Evolutionary conservation across 106 monocot species (phyloP).

Genomic region (Apostasia shenzhenica): DNA sequence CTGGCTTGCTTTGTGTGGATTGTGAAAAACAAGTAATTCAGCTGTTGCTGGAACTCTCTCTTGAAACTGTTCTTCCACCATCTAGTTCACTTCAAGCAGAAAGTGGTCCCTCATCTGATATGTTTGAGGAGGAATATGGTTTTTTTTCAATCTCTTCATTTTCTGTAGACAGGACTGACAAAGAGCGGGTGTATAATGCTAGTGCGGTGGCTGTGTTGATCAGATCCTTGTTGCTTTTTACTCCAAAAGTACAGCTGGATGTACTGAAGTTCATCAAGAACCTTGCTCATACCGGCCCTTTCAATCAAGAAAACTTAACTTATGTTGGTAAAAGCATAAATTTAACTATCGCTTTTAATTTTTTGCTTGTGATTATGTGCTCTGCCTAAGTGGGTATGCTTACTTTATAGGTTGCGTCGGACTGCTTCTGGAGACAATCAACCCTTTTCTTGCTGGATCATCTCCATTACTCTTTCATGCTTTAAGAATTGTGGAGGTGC

Average conservation of each 20-base stretch:
- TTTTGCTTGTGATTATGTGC: neutral
- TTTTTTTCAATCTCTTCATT: slow-evolving; percentile 41
- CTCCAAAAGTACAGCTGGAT: slow-evolving; percentile 91
- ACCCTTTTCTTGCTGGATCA: slow-evolving; percentile 64
- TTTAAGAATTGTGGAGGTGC: slow-evolving; percentile 76
- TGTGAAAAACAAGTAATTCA: slow-evolving; percentile 84
- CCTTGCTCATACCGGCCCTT: slow-evolving; percentile 68
- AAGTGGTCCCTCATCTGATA: slow-evolving; percentile 29
- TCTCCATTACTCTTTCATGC: slow-evolving; percentile 81
- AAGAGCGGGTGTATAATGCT: slow-evolving; percentile 76
- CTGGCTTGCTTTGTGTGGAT: slow-evolving; percentile 83
- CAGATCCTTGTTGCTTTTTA: slow-evolving; percentile 74
- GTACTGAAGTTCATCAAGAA: slow-evolving; percentile 81
- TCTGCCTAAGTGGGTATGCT: slow-evolving; percentile 9
- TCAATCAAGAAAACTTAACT: slow-evolving; percentile 93
- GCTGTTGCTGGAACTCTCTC: slow-evolving; percentile 84
- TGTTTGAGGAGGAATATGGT: slow-evolving; percentile 30
- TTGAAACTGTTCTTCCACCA: slow-evolving; percentile 86
- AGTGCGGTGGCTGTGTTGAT: slow-evolving; percentile 79
- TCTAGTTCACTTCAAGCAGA: slow-evolving; percentile 35
- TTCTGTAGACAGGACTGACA: slow-evolving; percentile 36
- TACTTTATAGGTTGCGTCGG: slow-evolving; percentile 73
- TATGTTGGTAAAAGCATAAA: slow-evolving; percentile 59
- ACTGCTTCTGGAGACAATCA: slow-evolving; percentile 82
- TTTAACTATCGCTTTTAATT: neutral